Conservation (phyloP, 768 basidiomycete genomes). For the Boletus vinaceobasis region DNA sequence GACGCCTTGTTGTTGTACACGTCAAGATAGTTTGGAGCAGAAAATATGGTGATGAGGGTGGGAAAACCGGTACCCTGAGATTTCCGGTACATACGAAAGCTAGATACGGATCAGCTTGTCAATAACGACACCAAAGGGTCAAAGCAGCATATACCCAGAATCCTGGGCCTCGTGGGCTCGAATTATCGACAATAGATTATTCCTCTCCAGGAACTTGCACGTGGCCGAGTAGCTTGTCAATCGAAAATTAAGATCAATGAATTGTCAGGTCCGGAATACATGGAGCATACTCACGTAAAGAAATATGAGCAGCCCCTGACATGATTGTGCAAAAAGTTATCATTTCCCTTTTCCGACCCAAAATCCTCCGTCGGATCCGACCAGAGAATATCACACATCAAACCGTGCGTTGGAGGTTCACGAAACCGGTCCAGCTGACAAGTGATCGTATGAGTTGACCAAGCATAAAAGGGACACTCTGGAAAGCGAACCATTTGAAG, state of each 20-base stretch:
- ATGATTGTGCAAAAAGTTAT: slow-evolving; percentile 67
- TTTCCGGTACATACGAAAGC: slow-evolving; percentile 92
- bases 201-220: slow-evolving; percentile 90
- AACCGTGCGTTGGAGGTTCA: slow-evolving; percentile 67
- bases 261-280: neutral
- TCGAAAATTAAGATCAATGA: neutral
- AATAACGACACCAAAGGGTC: neutral
- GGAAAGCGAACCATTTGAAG: slow-evolving; percentile 48
- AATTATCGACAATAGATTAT: slow-evolving; percentile 87
- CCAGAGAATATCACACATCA: slow-evolving; percentile 79
- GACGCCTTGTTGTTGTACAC: slow-evolving; percentile 96
- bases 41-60: slow-evolving; percentile 96
- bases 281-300: slow-evolving; percentile 52
- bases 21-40: slow-evolving; percentile 95
- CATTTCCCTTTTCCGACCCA: slow-evolving; percentile 62
- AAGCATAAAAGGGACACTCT: neutral
- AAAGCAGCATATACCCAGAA: slow-evolving; percentile 60
- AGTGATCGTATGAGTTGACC: neutral
- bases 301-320: slow-evolving; percentile 74
- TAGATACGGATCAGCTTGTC: slow-evolving; percentile 24
- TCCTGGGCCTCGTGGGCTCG: slow-evolving; percentile 98
- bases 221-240: slow-evolving; percentile 72
- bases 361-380: slow-evolving; percentile 73
- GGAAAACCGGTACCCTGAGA: slow-evolving; percentile 92
- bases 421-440: slow-evolving; percentile 65